Base-by-base conservation (phyloP, 768 basidiomycete species). In the Mycena rosella region DNA sequence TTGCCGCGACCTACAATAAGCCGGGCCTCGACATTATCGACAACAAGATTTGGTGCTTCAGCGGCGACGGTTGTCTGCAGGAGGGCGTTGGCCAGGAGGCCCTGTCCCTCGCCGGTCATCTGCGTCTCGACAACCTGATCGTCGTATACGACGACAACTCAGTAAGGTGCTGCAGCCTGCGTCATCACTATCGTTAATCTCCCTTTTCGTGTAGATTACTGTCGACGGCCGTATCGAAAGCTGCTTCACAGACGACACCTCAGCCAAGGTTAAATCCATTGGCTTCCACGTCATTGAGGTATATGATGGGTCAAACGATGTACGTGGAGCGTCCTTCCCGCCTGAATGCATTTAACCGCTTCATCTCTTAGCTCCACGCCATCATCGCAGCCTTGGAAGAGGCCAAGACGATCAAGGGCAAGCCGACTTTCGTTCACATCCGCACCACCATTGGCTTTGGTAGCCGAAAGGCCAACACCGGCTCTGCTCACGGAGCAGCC, bases 1-100 rank as follows among this genome's bases (percentile, higher is more conserved):
- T 69, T 18, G 67, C 67, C 18, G 67, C 67, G 38, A 64, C 45
- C 17, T 69, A 69, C 63, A 69, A 65, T 56, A 64, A 59, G 40
- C 55, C 62, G 8, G 56, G 45, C 15, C 53, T 58, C 36, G 54
- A 47, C 42, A 52, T 69, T 20, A 36, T 69, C 26, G 55, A 65
- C 63, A 69, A 69, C 59, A 64, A 48, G 63, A 65, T 69, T 24
- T 69, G 67, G 67, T 56, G 54, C 20, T 69, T 69, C 22, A 69
- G 63, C 18, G 67, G 67, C 27, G 67, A 69, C 48, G 67, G 67
- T 29, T 65, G 63, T 58, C 52, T 65, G 29, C 63, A 65, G 58
- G 63, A 65, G 32, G 63, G 68, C 20, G 68, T 69, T 47, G 63
- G 68, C 22, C 68, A 69, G 58, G 63, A 69, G 53, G 63, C 68